Percentiles rank a stretch among this genome's conserved stretches.
Evolutionary conservation across 1,139 yeast species (phyloP).

Genomic region (Candida sp.): DNA sequence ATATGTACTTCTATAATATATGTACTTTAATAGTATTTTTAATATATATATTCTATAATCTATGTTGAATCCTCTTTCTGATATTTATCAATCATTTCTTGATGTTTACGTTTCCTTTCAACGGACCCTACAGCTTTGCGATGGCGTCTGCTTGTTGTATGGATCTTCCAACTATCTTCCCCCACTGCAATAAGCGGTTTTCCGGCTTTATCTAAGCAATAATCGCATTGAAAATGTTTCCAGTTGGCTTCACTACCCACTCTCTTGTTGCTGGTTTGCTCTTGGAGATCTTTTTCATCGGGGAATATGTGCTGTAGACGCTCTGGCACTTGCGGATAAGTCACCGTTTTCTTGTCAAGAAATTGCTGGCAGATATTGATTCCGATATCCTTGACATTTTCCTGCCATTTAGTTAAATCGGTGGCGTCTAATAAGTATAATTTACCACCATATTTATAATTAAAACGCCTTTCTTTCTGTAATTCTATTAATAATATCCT

Average conservation of each 20-base stretch:
- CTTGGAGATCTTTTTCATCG: slow-evolving; percentile 12
- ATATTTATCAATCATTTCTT: slow-evolving; percentile 6
- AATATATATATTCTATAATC: background rate
- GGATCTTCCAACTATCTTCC: slow-evolving; percentile 65
- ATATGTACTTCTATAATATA: too few relatives aligned
- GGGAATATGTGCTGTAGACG: slow-evolving; percentile 34
- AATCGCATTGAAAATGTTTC: slow-evolving; percentile 67
- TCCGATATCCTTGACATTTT: slow-evolving; percentile 56
- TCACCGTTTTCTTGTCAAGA: slow-evolving; percentile 19
- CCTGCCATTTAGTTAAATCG: slow-evolving; percentile 58
- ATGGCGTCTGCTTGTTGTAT: slow-evolving; percentile 66
- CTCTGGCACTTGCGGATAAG: slow-evolving; percentile 39
- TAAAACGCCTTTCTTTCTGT: slow-evolving; percentile 44
- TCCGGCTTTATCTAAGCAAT: slow-evolving; percentile 59
- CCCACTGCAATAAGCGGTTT: slow-evolving; percentile 69
- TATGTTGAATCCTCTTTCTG: background rate
- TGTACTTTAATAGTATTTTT: too few relatives aligned
- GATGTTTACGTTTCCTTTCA: slow-evolving; percentile 14
- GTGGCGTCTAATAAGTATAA: slow-evolving; percentile 76
- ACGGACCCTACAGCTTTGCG: slow-evolving; percentile 18
- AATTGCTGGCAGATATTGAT: slow-evolving; percentile 42
- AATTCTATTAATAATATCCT: slow-evolving; percentile 67
- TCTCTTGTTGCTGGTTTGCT: slow-evolving; percentile 32
- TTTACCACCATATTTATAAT: slow-evolving; percentile 56
- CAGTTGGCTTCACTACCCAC: slow-evolving; percentile 47